Base-by-base conservation (phyloP, 805 yeast genomes). In the Groenewaldozyma salmanticensis region DNA sequence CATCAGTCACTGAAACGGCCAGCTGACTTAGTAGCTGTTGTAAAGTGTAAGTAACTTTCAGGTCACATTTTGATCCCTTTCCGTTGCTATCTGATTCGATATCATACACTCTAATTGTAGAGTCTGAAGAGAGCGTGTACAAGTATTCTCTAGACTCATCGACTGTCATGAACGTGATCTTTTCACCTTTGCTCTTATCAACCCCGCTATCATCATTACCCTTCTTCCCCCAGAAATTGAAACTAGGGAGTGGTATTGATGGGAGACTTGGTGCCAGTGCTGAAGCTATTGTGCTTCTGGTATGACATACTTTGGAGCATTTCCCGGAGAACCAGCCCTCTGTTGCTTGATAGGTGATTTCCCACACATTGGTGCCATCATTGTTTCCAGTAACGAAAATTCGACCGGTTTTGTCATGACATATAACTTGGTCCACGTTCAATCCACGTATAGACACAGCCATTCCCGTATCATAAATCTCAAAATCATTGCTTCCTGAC, bases 321-420 rank as follows among this genome's bases (percentile, higher is more conserved):
- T 79, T 82, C 54, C 83, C 80, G 47, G 79, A 76, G 57, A 86
- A 86, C 84, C 95, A 90, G 41, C 84, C 80, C 37, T 86, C 92
- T 20, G 81, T 73, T 49, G 79, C 81, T 4, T 88, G 73, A 57
- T 92, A 92, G 44, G 76, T 79, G 41, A 92, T 66, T 55, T 85
- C 90, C 95, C 96, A 92, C 33, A 92, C 69, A 51, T 88, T 77
- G 16, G 55, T 38, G 1, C 87, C 90, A 49, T 83, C 86, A 17
- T 79, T 76, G 32, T 71, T 72, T n/a, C 95, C 94, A 5, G 83
- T 71, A 59, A 94, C 85, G 57, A 84, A 85, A 4, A 92, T 75
- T 42, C 90, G 87, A 36, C 85, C 81, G 1, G 92, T 78, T 34
- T 65, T 61, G 17, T 75, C 75, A 52, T 75, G 74, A 2, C 74